Base-by-base conservation (phyloP, 2,329 filamentous ascomycete genomes). In the Fragosphaeria purpurea region DNA sequence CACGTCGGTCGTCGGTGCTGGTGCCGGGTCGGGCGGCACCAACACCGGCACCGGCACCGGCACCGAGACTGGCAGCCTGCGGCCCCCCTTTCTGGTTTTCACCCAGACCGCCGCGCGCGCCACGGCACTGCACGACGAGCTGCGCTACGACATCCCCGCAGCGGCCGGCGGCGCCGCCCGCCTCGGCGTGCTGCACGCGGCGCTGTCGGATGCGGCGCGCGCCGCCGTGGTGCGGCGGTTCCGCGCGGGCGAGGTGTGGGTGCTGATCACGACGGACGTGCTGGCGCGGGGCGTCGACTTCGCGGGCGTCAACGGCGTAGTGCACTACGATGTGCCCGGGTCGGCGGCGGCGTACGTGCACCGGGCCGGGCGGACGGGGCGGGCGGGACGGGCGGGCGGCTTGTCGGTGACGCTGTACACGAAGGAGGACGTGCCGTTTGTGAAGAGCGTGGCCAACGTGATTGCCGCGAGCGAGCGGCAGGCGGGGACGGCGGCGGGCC, bases 321-420 rank as follows among this genome's bases (percentile, higher is more conserved):
- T 98, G 47, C 98, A 97, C 68, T 98, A 96, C 69, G 93, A 98
- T 65, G 88, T 96, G 7, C 93, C 93, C 0, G 88, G 84, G n/a
- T 90, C 86, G 0, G 85, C 86, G 5, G 91, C 90, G 0, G 82
- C 82, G 1, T 98, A 98, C 63, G 86, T 98, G 6, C 93, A 98
- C 68, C 86, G 93, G 9, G 89, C 93, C 0, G 93, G 93, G 0
- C 80, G 93, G 44, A 97, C 93, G 0, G 93, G 91, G 0, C 79
- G 93, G 30, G 93, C 90, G 0, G 93, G 93, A 0, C 79, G 90
- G 31, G 81, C 86, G 60, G 90, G 90, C 22, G 93, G 93, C 45
- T 79, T 95, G 4, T 90, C 89, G 0, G 85, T 98, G 1, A 98
- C 93, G 0, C 85, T 95, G 53, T 98, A 95, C 67, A 97, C 91